Percentiles rank a stretch among this genome's conserved stretches.
phyloP scores from a whole-genome alignment of 1,139 yeast genomes.

The Magnusiomyces sp. region DNA sequence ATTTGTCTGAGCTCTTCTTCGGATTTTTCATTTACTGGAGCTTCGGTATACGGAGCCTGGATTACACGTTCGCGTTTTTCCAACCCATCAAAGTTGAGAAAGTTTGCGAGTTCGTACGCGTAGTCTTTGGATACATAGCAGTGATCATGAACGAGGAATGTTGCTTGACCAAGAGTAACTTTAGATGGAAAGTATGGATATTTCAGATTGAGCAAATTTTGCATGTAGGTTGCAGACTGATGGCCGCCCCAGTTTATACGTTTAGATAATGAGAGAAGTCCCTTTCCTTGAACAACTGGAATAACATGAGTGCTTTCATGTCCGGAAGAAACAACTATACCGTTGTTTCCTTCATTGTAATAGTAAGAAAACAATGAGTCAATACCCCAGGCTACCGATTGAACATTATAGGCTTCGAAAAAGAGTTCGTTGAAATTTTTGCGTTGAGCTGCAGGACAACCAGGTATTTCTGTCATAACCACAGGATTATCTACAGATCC shows the following conservation, averaged over 20 bases:
- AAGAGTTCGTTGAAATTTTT: conserved; percentile 66
- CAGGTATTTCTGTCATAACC: conserved; percentile 72
- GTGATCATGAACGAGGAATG: conserved; percentile 60
- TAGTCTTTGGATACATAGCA: conserved; percentile 73
- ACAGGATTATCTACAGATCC: conserved; percentile 68
- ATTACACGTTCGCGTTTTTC: conserved; percentile 63
- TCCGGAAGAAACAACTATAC: conserved; percentile 74
- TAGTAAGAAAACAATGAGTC: conserved; percentile 68
- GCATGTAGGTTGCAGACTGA: conserved; percentile 57
- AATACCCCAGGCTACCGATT: conserved; percentile 70
- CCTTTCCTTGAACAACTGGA: conserved; percentile 66
- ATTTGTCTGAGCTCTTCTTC: conserved; percentile 76
- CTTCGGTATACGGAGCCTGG: conserved; percentile 72
- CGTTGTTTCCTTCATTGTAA: conserved; percentile 42
- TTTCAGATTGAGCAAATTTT: conserved; percentile 59
- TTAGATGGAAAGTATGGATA: conserved; percentile 88
- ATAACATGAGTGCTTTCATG: conserved; percentile 75
- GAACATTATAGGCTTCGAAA: conserved; percentile 72
- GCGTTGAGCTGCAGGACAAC: conserved; percentile 62
- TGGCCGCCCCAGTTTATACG: conserved; percentile 91
- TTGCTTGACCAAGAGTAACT: conserved; percentile 54
- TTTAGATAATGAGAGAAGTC: conserved; percentile 59
- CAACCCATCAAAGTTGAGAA: conserved; percentile 54
- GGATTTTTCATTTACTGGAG: conserved; percentile 58
- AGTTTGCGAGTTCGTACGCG: conserved; percentile 48